Base-by-base conservation (phyloP, 2,329 filamentous ascomycete genomes). In the Hymenoscyphus occultus region DNA sequence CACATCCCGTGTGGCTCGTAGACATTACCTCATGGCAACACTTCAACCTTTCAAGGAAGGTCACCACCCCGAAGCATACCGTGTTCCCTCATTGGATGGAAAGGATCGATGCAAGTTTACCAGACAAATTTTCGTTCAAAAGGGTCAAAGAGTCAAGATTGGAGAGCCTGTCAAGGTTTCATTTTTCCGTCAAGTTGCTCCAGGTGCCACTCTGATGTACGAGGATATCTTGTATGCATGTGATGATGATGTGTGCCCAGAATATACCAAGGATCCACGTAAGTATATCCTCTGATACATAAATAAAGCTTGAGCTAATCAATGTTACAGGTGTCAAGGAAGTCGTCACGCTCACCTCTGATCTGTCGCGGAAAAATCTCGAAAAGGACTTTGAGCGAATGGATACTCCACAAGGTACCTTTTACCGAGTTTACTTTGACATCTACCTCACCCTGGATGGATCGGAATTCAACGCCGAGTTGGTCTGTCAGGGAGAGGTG, bases 371-470 rank as follows among this genome's bases (percentile, higher is more conserved):
- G 73, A 99, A 98, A 84, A 98, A 98, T 77, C 88, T 99, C 13
- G 95, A 99, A 79, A 98, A 97, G 80, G 95, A 99, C 78, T 99
- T 99, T 75, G 95, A 99, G 80, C 89, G 95, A 76, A 98, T 98
- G 95, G 95, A 98, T 77, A 98, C 95, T 1, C 93, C 95, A 5
- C 94, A 99, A 78, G 95, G 95, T 68, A 96, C 92, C 3, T 97
- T 97, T 78, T 97, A 97, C 82, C 89, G 92, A 69, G 87, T 90
- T 68, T 90, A 90, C 78, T 90, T 90, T 71, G 87, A 90, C 72
- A 90, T 90, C 71, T 96, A 96, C 78, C 86, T 99, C 70, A 98
- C 95, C 0, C 88, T 99, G 16, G 95, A 99, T 75, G 95, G 95
- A 28, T 96, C 92, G 61, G 95, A 99, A 78, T 98, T 99, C 82